Evolutionary conservation across 495 filamentous ascomycete species (phyloP).

Genomic region (Cairneyella variabilis): DNA sequence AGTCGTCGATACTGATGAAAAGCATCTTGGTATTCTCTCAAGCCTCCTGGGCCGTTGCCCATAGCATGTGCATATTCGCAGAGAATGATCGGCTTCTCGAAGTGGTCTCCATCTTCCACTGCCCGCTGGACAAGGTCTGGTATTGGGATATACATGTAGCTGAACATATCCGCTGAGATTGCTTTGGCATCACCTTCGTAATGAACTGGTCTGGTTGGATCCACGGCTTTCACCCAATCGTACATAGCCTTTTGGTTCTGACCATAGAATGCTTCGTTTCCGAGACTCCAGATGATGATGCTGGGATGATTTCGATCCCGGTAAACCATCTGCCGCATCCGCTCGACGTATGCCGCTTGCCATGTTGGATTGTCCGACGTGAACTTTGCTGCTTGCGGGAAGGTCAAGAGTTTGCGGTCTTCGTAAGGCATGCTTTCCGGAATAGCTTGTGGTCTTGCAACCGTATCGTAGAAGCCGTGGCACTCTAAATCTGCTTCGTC

Average conservation of each 20-base stretch:
- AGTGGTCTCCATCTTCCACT: conserved; percentile 37
- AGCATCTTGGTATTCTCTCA: conserved; percentile 60
- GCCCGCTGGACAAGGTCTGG: conserved; percentile 45
- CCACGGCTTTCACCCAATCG: conserved; percentile 50
- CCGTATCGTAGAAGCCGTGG: conserved; percentile 57
- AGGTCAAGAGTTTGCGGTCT: conserved; percentile 51
- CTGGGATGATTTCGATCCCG: conserved; percentile 64
- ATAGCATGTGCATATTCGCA: conserved; percentile 70
- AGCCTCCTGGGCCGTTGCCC: conserved; percentile 67
- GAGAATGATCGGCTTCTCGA: conserved; percentile 54
- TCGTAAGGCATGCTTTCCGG: conserved; percentile 44
- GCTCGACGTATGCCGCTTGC: conserved; percentile 62
- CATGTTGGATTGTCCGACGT: conserved; percentile 61
- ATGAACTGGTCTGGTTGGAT: conserved; percentile 57
- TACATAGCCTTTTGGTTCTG: conserved; percentile 62
- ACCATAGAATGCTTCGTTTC: conserved; percentile 68
- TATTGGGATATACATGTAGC: conserved; percentile 60
- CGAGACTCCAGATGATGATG: conserved; percentile 67
- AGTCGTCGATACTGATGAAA: conserved; percentile 54
- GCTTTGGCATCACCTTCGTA: conserved; percentile 62
- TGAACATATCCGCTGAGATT: conserved; percentile 58
- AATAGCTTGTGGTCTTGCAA: conserved; percentile 42
- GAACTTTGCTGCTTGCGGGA: conserved; percentile 47
- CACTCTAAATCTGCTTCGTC: conserved; percentile 71
- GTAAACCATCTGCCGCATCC: conserved; percentile 57